Base-by-base conservation (phyloP, 225 moss, liverwort and hornwort species). In the Physcomitrellopsis africana region DNA sequence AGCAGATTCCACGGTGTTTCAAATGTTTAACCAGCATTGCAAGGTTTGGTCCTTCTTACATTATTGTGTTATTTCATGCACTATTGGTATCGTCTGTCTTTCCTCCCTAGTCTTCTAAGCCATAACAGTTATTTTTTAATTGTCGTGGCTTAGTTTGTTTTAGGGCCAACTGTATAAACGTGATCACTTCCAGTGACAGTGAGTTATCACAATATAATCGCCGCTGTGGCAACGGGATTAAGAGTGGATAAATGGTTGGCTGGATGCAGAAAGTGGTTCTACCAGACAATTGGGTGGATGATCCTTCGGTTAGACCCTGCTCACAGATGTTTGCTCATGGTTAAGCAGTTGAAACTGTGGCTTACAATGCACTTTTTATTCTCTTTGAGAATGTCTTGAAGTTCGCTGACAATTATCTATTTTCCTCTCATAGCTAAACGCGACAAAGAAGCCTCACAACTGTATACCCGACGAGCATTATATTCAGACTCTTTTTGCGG, bases 381-480 rank as follows among this genome's bases (percentile, higher is more conserved):
- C 52, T 3, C 1, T 41, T 37, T 24, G 16, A n/a, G 44, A 49
- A 18, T 60, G 47, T 62, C 5, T 8, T 16, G 29, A 0, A 5
- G 16, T 15, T 41, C 64, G 24, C 43, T 72, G 63, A 70, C 3
- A 4, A 52, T 22, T 27, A 11, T 27, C 44, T 10, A 1, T 10
- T 1, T 26, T 61, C 60, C 23, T n/a, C 3, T 11, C n/a, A 13
- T 72, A 84, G 84, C 57, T 17, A 61, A 88, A 84, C 73, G 63
- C 73, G 49, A 83, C 89, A 13, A 66, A 51, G 64, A 85, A 74
- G 27, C 82, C 72, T 75, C 89, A 83, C 79, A 94, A 83, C 58
- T 96, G 96, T 72, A 96, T 96, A 81, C 92, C 96, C 23, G 96
- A 96, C 69, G 96, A 96, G 80, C 96, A 96, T 74, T 96, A 94